phyloP scores from a whole-genome alignment of 1,139 yeast species.

The Geotrichum phurueaensis region DNA sequence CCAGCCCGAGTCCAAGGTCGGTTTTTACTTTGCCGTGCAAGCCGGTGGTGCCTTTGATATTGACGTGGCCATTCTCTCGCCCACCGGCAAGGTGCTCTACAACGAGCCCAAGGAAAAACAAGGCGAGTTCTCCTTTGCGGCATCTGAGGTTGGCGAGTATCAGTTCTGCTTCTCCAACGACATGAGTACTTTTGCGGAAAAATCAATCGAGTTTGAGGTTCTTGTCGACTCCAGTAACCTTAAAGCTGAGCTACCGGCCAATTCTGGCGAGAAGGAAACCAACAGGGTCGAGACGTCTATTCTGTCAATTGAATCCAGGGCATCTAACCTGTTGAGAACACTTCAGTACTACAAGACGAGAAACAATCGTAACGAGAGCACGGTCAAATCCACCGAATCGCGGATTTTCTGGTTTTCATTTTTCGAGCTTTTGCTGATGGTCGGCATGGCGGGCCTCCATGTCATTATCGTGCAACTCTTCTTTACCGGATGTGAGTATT shows the following conservation, averaged over 20 bases:
- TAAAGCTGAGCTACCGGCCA: conserved; percentile 16
- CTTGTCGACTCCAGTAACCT: conserved; percentile 23
- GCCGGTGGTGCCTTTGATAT: conserved; percentile 84
- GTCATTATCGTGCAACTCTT: conserved; percentile 78
- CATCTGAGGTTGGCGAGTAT: conserved; percentile 73
- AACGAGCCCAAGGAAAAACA: conserved; percentile 66
- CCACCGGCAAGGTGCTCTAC: conserved; percentile 56
- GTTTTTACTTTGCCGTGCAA: conserved; percentile 88
- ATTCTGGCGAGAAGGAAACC: conserved; percentile 15
- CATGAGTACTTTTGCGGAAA: conserved; percentile 82
- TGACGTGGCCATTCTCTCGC: conserved; percentile 68
- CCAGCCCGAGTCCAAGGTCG: conserved; percentile 56
- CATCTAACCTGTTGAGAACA: conserved; percentile 57
- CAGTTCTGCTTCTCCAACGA: conserved; percentile 87
- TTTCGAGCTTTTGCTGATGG: conserved; percentile 74
- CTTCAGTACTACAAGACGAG: conserved; percentile 86
- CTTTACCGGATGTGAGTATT: conserved; percentile 48
- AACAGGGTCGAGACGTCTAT: conserved; percentile 40
- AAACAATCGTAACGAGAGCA: conserved; percentile 83
- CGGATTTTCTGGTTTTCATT: conserved; percentile 81
- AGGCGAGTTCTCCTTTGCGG: conserved; percentile 76
- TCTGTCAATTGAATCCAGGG: conserved; percentile 58
- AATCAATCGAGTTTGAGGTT: conserved; percentile 84
- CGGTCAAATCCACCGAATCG: conserved; percentile 82
- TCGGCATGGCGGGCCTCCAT: conserved; percentile 80